Percentiles rank a stretch among this genome's conserved stretches.
Evolutionary conservation across 2,329 filamentous ascomycete genomes (phyloP).

Genomic region (Botrytis tulipae): DNA sequence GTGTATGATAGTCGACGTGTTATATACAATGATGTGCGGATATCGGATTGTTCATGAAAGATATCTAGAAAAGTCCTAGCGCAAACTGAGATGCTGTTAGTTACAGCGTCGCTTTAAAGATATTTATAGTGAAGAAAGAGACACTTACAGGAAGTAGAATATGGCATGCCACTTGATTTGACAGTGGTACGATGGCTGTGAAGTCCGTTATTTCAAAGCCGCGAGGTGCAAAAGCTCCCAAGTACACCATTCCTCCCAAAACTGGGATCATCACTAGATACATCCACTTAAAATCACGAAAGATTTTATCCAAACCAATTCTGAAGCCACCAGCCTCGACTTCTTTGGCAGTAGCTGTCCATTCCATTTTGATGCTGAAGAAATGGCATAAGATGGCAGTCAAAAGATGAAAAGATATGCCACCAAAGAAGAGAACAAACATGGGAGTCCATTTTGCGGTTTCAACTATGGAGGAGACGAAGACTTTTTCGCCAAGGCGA

Average conservation of each 20-base stretch:
- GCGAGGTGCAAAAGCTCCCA: constrained; percentile 32
- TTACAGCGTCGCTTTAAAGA: background rate
- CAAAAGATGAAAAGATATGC: constrained; percentile 44
- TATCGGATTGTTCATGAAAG: no score
- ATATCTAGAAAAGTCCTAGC: constrained; percentile 23
- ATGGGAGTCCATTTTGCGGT: constrained; percentile 54
- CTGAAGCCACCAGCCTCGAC: constrained; percentile 56
- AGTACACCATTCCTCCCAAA: constrained; percentile 34
- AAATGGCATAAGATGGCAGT: constrained; percentile 45
- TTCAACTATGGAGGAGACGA: constrained; percentile 45
- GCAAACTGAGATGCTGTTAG: constrained; percentile 23
- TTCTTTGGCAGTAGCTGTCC: constrained; percentile 61
- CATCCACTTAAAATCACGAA: constrained; percentile 56
- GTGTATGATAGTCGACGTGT: background rate
- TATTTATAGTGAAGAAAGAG: background rate
- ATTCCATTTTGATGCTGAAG: constrained; percentile 45
- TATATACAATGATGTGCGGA: background rate
- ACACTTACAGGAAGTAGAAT: constrained; percentile 26
- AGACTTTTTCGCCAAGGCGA: constrained; percentile 28
- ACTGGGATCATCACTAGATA: constrained; percentile 36
- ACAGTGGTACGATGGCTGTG: constrained; percentile 58
- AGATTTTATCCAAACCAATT: constrained; percentile 53
- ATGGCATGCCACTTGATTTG: constrained; percentile 39
- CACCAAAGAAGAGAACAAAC: constrained; percentile 46
- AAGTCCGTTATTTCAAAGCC: constrained; percentile 57